Base-by-base conservation (phyloP, 2,329 filamentous ascomycete genomes). In the Botrytis fragariae region DNA sequence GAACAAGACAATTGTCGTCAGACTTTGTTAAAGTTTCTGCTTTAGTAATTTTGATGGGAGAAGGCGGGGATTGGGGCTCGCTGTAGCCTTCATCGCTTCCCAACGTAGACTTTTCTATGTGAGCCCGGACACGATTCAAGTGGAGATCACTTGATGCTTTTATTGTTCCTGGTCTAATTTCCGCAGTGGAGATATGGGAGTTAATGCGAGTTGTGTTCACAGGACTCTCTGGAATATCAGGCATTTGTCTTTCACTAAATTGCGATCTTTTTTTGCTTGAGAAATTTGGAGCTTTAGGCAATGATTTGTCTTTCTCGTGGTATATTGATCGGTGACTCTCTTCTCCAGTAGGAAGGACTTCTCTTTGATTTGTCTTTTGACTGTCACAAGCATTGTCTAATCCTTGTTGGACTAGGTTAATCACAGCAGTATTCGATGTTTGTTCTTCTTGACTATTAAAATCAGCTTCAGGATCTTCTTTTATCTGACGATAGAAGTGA, bases 231-330 rank as follows among this genome's bases (percentile, higher is more conserved):
- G 48, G 65, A 35, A 68, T 68, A 68, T 68, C 65, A 7, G 65
- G 65, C 65, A 68, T 68, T 22, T 68, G 48, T 32, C 65, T 42
- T 54, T 68, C 65, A 3, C 48, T 42, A 57, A 68, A 68, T 57
- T 68, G 65, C 14, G 65, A 68, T 54, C 29, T 68, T 42, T 48
- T 68, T 57, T 68, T 68, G 48, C n/a, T 68, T 22, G 20, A 14
- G 4, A 51, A 16, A 32, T 42, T 68, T 4, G 48, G 18, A n/a
- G 48, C 22, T 32, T 42, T 68, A 1, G 25, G 48, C 4, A 68
- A 9, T 25, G 48, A 1, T 18, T 39, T 39, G 7, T 57, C 65
- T 42, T 42, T 42, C 35, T 42, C 65, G 10, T 32, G 42, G 25
- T 39, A 22, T 8, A 16, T 16, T 42, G 35, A 12, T 42, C 48